These are phyloP conservation scores for Ophiocordyceps camponoti-rufipedis DNA, from an alignment of 2,329 filamentous ascomycete species.

Conservation along the genomic window DNA sequence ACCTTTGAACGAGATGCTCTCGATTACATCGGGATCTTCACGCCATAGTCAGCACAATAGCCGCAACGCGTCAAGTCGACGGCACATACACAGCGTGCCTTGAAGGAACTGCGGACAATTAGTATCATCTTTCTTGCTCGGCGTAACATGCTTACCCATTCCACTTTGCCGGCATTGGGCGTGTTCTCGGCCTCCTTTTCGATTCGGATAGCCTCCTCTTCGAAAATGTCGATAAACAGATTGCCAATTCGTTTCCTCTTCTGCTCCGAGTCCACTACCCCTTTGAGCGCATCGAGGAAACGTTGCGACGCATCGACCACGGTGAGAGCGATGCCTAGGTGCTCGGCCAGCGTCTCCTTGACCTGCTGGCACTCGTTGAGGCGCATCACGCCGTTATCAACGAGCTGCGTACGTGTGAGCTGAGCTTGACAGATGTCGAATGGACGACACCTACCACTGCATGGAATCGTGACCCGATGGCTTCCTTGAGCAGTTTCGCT, in stretches of 20 bases:
- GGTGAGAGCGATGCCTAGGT: slow-evolving; percentile 79
- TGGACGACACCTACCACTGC: slow-evolving; percentile 31
- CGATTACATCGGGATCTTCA: slow-evolving; percentile 18
- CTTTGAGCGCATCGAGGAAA: slow-evolving; percentile 62
- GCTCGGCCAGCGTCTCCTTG: slow-evolving; percentile 56
- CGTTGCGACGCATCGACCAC: slow-evolving; percentile 62
- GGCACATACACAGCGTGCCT: slow-evolving; percentile 49
- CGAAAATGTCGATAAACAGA: slow-evolving; percentile 51
- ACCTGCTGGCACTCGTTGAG: slow-evolving; percentile 72
- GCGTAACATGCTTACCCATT: slow-evolving; percentile 25
- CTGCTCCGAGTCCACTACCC: slow-evolving; percentile 58
- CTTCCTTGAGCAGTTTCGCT: slow-evolving; percentile 40
- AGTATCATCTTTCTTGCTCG: not conserved
- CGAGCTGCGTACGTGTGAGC: slow-evolving; percentile 22
- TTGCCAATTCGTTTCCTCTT: slow-evolving; percentile 85
- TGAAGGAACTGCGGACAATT: slow-evolving; percentile 47
- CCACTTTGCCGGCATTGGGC: slow-evolving; percentile 51
- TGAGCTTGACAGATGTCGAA: not conserved
- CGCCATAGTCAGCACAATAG: not conserved
- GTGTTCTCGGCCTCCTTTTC: slow-evolving; percentile 52
- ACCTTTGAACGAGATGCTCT: slow-evolving; percentile 28
- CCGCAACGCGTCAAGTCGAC: not conserved
- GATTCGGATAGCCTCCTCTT: slow-evolving; percentile 53
- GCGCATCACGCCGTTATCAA: slow-evolving; percentile 67
- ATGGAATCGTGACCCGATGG: slow-evolving; percentile 42